Evolutionary conservation across 345 rosid genomes (phyloP).

Genomic region (Durio zibethinus): DNA sequence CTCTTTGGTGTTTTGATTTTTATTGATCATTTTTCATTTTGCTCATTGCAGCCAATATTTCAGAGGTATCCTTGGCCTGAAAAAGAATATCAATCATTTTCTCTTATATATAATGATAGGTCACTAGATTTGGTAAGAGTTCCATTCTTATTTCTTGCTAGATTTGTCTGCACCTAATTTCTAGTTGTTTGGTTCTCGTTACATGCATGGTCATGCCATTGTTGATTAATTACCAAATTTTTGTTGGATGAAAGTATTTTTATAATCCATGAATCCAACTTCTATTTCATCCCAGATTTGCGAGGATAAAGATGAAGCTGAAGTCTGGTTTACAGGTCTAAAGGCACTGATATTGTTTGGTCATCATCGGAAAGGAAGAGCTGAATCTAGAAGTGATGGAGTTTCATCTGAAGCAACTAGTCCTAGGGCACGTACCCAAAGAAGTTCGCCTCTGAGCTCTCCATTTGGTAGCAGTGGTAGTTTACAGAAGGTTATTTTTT

Average conservation of each 20-base stretch:
- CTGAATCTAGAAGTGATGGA: slow-evolving; percentile 65
- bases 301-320: slow-evolving; percentile 87
- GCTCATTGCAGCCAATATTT: slow-evolving; percentile 59
- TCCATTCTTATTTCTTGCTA: background rate
- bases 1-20: background rate
- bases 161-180: background rate
- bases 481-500: slow-evolving; percentile 55
- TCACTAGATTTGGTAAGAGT: slow-evolving; percentile 71
- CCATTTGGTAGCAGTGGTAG: slow-evolving; percentile 65
- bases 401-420: slow-evolving; percentile 71
- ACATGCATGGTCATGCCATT: background rate
- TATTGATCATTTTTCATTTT: slow-evolving; percentile 3
- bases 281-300: slow-evolving; percentile 43
- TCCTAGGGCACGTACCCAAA: slow-evolving; percentile 59
- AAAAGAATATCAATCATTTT: slow-evolving; percentile 85
- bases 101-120: slow-evolving; percentile 66
- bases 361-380: slow-evolving; percentile 50
- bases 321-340: slow-evolving; percentile 79
- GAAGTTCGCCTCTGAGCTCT: slow-evolving; percentile 69
- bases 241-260: background rate
- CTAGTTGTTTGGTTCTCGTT: background rate
- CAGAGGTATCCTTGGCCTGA: slow-evolving; percentile 80
- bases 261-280: background rate
- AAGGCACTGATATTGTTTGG: slow-evolving; percentile 63
- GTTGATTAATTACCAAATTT: background rate